phyloP scores from a whole-genome alignment of 805 yeast species.

The Candida wancherniae region DNA sequence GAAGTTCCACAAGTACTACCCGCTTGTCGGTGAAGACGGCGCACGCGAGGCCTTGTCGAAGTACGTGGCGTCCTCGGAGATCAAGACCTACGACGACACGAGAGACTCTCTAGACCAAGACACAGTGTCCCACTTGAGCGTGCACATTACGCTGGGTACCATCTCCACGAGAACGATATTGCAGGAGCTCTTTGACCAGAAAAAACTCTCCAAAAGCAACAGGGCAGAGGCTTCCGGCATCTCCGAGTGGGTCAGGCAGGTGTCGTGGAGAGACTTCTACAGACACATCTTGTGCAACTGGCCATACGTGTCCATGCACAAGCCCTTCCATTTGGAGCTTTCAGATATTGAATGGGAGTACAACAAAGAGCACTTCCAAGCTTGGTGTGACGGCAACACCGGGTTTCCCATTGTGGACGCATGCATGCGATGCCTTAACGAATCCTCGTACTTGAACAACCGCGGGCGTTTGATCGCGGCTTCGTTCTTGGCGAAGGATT shows the following conservation, averaged over 20 bases:
- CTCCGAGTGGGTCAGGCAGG: constrained; percentile 46
- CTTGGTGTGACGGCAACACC: constrained; percentile 51
- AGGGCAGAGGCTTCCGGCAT: constrained; percentile 30
- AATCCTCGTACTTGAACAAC: constrained; percentile 53
- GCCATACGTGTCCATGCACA: constrained; percentile 49
- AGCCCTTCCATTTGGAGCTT: constrained; percentile 44
- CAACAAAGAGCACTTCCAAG: constrained; percentile 35
- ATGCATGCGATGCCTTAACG: constrained; percentile 47
- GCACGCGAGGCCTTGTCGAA: constrained; percentile 21
- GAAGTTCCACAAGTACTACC: constrained; percentile 22
- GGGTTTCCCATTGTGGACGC: constrained; percentile 59
- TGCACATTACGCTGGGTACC: constrained; percentile 43
- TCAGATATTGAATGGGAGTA: constrained; percentile 41
- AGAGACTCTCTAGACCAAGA: constrained; percentile 28
- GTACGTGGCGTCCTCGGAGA: constrained; percentile 20
- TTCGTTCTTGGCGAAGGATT: constrained; percentile 46
- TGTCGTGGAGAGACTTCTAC: constrained; percentile 58
- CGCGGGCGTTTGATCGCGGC: constrained; percentile 52
- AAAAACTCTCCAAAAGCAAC: constrained; percentile 19
- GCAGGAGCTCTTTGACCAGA: constrained; percentile 22
- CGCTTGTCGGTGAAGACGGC: constrained; percentile 29
- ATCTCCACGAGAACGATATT: constrained; percentile 40
- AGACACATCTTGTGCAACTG: constrained; percentile 43
- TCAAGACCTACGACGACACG: constrained; percentile 26
- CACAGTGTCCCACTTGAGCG: constrained; percentile 40